phyloP scores from a whole-genome alignment of 1,139 yeast genomes.

The Kodamaea arcana region DNA sequence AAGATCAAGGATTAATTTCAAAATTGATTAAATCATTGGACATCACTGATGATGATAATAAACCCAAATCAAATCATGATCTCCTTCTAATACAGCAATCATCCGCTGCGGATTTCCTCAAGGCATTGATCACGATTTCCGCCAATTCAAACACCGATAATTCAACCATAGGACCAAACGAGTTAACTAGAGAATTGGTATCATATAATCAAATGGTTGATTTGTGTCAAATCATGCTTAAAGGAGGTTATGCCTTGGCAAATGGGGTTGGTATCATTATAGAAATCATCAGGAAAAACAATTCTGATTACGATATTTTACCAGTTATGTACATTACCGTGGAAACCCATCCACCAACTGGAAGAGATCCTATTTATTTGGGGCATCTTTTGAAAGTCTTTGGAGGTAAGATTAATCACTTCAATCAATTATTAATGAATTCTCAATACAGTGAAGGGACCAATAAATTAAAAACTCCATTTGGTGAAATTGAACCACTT shows the following conservation, averaged over 20 bases:
- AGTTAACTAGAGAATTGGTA: conserved; percentile 84
- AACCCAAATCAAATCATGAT: conserved; percentile 29
- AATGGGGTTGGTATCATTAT: conserved; percentile 96
- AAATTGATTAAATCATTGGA: conserved; percentile 56
- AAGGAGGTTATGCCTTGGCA: conserved; percentile 88
- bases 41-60: conserved; percentile 17
- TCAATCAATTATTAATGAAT: conserved; percentile 38
- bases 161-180: conserved; percentile 95
- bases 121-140: conserved; percentile 47
- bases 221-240: conserved; percentile 77
- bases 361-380: conserved; percentile 90
- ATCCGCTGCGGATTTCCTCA: conserved; percentile 46
- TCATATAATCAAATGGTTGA: conserved; percentile 61
- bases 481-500: conserved; percentile 67
- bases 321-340: conserved; percentile 84
- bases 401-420: conserved; percentile 68
- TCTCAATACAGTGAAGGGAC: conserved; percentile 16
- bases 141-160: conserved; percentile 77
- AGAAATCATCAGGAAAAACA: conserved; percentile 91
- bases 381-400: conserved; percentile 84
- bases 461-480: conserved; percentile 50
- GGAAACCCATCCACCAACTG: conserved; percentile 90
- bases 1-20: conserved; percentile 59
- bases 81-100: conserved; percentile 40
- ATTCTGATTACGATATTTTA: conserved; percentile 89